These are phyloP conservation scores for Fusarium pininemorale DNA, from an alignment of 2,329 filamentous ascomycete genomes.

Conservation along the genomic window DNA sequence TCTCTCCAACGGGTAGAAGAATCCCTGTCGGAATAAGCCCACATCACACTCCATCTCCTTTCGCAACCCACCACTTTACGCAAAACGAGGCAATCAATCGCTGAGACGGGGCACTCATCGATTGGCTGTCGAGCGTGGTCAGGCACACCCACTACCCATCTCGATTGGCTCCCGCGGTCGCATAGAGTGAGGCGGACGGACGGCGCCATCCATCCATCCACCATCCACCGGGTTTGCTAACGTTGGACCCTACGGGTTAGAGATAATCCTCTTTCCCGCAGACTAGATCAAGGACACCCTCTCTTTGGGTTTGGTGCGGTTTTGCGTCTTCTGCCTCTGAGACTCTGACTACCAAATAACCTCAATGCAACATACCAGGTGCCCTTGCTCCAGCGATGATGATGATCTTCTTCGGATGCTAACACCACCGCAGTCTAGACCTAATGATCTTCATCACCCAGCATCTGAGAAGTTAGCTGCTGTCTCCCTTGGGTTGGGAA, in stretches of 20 bases:
- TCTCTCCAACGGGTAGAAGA: constrained; percentile 21
- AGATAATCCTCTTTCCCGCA: constrained; percentile 5
- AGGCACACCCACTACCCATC: constrained; percentile 31
- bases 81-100: constrained; percentile 45
- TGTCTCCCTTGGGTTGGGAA: constrained; percentile 12
- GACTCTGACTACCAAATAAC: constrained; percentile 20
- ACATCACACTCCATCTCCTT: constrained; percentile 34
- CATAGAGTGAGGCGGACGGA: constrained; percentile 42
- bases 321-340: neutral
- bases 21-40: constrained; percentile 19
- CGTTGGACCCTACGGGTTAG: neutral
- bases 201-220: constrained; percentile 10
- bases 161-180: constrained; percentile 40
- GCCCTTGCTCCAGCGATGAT: neutral
- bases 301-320: constrained; percentile 3
- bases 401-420: constrained; percentile 19
- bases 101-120: constrained; percentile 36
- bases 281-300: constrained; percentile 19
- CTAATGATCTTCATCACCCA: constrained; percentile 25
- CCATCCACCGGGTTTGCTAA: neutral
- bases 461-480: constrained; percentile 10
- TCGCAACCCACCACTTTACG: constrained; percentile 31
- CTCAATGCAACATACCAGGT: constrained; percentile 18
- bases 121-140: constrained; percentile 39
- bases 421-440: constrained; percentile 28